Evolutionary conservation across 1,284 basidiomycete species (phyloP).

Genomic region (Ganoderma resinaceum): DNA sequence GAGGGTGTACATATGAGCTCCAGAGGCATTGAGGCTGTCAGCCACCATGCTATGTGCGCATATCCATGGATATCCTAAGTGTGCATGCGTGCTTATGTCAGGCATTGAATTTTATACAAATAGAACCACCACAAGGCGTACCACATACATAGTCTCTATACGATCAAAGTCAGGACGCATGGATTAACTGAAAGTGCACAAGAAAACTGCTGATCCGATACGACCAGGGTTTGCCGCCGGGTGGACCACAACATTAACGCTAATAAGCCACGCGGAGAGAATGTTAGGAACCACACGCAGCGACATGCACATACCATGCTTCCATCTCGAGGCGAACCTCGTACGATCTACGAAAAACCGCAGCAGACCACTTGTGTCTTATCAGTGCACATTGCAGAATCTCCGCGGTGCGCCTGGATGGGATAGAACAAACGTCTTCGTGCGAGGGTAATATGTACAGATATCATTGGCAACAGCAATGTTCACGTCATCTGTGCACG

Average conservation of each 20-base stretch:
- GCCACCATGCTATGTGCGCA: not conserved
- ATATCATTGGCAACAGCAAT: conserved; percentile 13
- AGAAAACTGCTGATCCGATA: not conserved
- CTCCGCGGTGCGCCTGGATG: conserved; percentile 7
- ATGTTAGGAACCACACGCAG: not conserved
- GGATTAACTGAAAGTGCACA: not conserved
- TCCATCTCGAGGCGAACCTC: conserved; percentile 21
- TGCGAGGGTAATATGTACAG: conserved; percentile 27
- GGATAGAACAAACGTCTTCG: conserved; percentile 18
- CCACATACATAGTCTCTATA: not conserved
- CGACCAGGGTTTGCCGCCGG: not conserved
- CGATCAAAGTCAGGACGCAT: not conserved
- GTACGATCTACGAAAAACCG: conserved; percentile 13
- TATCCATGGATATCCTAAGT: not conserved
- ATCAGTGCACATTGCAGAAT: not conserved
- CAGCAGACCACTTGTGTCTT: not conserved
- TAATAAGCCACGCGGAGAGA: not conserved
- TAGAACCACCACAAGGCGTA: not conserved
- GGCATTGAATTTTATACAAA: not conserved
- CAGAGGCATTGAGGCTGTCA: not conserved
- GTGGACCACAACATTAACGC: not conserved
- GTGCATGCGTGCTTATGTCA: not conserved
- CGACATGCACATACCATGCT: conserved; percentile 15
- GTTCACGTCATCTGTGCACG: conserved; percentile 18
- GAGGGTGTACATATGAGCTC: not conserved